These are phyloP conservation scores for Naganishia albida DNA, from an alignment of 1,284 basidiomycete genomes.

Conservation along the genomic window DNA sequence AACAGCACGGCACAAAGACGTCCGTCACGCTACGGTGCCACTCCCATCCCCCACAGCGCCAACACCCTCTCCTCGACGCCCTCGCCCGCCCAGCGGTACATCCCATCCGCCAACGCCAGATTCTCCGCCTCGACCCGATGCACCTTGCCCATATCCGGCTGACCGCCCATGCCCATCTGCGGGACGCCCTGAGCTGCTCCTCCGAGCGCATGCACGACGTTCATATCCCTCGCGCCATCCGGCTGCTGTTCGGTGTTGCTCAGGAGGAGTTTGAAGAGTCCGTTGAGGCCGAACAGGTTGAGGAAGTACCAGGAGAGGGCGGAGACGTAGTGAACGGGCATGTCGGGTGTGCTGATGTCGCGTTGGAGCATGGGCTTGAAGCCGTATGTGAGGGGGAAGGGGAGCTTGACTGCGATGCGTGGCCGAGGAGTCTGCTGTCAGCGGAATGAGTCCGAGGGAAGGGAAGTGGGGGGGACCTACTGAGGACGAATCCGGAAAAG, in stretches of 20 bases:
- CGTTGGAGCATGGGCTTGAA: constrained; percentile 99
- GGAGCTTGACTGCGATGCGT: constrained; percentile 74
- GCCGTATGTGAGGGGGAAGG: constrained; percentile 93
- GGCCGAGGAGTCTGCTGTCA: constrained; percentile 1
- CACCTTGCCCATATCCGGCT: constrained; percentile 83
- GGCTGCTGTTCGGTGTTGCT: constrained; percentile 58
- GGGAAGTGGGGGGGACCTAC: constrained; percentile 61
- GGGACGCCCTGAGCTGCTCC: constrained; percentile 57
- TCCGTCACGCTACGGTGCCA: too few relatives aligned
- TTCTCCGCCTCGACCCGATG: constrained; percentile 93
- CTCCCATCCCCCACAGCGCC: constrained; percentile 69
- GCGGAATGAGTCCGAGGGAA: not conserved
- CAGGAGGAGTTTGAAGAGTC: constrained; percentile 88
- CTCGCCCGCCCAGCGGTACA: constrained; percentile 77
- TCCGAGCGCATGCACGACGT: constrained; percentile 59
- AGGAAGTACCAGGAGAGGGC: constrained; percentile 99
- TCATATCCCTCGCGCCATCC: constrained; percentile 72
- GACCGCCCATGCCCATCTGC: constrained; percentile 57
- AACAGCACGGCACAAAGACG: too few relatives aligned
- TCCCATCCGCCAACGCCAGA: constrained; percentile 81
- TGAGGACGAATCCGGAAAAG: constrained; percentile 96
- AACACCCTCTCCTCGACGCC: constrained; percentile 78
- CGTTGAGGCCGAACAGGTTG: constrained; percentile 96
- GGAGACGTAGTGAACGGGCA: constrained; percentile 99
- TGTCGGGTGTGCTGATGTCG: constrained; percentile 91